phyloP scores from a whole-genome alignment of 2,329 filamentous ascomycete species.

The Trichophaea hybrida region DNA sequence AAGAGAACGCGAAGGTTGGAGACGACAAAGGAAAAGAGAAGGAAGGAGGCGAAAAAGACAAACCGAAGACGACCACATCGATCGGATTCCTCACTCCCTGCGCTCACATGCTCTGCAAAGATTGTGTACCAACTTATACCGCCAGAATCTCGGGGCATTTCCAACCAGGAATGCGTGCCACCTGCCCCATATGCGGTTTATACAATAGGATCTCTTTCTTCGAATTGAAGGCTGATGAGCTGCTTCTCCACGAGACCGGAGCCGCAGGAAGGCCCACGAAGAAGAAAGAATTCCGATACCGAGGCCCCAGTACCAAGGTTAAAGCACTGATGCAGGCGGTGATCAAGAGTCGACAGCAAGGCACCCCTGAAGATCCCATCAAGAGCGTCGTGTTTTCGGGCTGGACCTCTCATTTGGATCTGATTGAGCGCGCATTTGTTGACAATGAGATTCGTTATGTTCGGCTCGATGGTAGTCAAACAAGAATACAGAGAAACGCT shows the following conservation, averaged over 20 bases:
- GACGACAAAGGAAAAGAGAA: constrained; percentile 40
- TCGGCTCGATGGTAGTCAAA: constrained; percentile 86
- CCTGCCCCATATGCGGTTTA: constrained; percentile 54
- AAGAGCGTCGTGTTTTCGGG: constrained; percentile 91
- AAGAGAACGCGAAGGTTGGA: constrained; percentile 37
- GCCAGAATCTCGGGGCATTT: constrained; percentile 16
- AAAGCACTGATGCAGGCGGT: constrained; percentile 65
- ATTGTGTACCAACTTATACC: constrained; percentile 37
- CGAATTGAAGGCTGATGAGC: constrained; percentile 45
- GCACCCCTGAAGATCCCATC: constrained; percentile 52
- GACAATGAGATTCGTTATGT: constrained; percentile 52
- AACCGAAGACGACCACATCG: not conserved
- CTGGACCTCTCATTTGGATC: constrained; percentile 90
- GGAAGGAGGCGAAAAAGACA: not conserved
- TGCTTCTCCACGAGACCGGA: constrained; percentile 35
- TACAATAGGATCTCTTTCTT: constrained; percentile 51
- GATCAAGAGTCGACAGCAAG: constrained; percentile 47
- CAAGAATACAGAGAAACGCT: constrained; percentile 53
- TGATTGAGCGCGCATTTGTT: constrained; percentile 70
- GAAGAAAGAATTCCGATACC: constrained; percentile 55
- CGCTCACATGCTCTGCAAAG: constrained; percentile 67
- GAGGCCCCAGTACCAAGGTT: constrained; percentile 85
- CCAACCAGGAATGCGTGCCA: constrained; percentile 16
- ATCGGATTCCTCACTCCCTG: constrained; percentile 74
- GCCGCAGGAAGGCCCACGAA: constrained; percentile 34